phyloP scores from a whole-genome alignment of 805 yeast species.

The Teunomyces tritomae region DNA sequence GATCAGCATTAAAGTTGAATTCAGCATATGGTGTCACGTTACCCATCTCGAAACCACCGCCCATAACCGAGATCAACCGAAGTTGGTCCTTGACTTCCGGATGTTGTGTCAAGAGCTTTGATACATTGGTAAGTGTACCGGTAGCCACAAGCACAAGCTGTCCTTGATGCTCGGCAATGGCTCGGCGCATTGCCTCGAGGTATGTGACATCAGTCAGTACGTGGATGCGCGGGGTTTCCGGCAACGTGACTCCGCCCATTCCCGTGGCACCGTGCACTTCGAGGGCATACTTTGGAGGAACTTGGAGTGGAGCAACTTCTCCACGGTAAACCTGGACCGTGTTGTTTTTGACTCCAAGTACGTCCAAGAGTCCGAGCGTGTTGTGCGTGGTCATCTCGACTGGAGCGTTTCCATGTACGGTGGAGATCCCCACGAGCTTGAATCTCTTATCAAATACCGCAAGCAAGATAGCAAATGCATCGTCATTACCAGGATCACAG shows the following conservation, averaged over 20 bases:
- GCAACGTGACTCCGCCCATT: slow-evolving; percentile 66
- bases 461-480: slow-evolving; percentile 69
- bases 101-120: slow-evolving; percentile 49
- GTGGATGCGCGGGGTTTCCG: slow-evolving; percentile 46
- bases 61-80: slow-evolving; percentile 67
- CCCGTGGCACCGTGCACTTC: slow-evolving; percentile 75
- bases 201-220: slow-evolving; percentile 22
- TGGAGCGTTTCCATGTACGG: slow-evolving; percentile 72
- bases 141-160: slow-evolving; percentile 65
- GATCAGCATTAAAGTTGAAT: slow-evolving; percentile 74
- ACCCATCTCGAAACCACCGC: slow-evolving; percentile 60
- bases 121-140: slow-evolving; percentile 75
- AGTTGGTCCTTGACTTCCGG: slow-evolving; percentile 55
- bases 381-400: slow-evolving; percentile 65
- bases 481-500: slow-evolving; percentile 93
- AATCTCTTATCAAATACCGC: slow-evolving; percentile 59
- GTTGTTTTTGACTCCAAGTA: slow-evolving; percentile 38
- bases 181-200: slow-evolving; percentile 38
- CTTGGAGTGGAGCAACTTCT: slow-evolving; percentile 52
- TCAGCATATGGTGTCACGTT: slow-evolving; percentile 59
- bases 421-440: slow-evolving; percentile 64
- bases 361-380: slow-evolving; percentile 64
- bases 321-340: slow-evolving; percentile 69
- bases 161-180: slow-evolving; percentile 43
- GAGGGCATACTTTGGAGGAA: slow-evolving; percentile 51